These are phyloP conservation scores for Pholiota conissans DNA, from an alignment of 768 basidiomycete species.

Conservation along the genomic window DNA sequence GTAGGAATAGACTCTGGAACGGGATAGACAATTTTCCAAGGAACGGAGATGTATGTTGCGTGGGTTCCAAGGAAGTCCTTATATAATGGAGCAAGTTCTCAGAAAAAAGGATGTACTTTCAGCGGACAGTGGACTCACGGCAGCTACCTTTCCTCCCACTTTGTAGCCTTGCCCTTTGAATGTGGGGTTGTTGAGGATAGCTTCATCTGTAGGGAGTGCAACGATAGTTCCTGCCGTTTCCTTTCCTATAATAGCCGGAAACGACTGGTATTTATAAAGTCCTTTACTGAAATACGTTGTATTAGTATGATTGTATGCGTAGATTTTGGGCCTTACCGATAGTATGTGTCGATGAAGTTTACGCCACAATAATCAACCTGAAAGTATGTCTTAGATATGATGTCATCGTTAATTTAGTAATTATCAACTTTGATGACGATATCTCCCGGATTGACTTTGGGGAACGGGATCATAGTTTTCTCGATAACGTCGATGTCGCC, in stretches of 20 bases:
- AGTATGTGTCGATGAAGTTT: constrained; percentile 89
- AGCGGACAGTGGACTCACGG: constrained; percentile 41
- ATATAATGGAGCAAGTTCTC: no score
- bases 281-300: constrained; percentile 44
- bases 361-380: constrained; percentile 77
- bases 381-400: background rate
- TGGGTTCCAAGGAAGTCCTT: constrained; percentile 53
- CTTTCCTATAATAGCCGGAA: constrained; percentile 72
- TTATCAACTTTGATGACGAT: constrained; percentile 46
- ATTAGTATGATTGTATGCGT: background rate
- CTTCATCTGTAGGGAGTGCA: constrained; percentile 65
- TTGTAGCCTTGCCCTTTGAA: constrained; percentile 65
- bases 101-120: no score
- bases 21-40: constrained; percentile 62
- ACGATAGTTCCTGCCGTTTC: constrained; percentile 81
- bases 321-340: constrained; percentile 43
- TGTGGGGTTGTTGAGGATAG: constrained; percentile 57
- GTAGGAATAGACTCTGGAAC: constrained; percentile 64
- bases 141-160: constrained; percentile 73
- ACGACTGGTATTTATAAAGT: constrained; percentile 54
- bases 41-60: constrained; percentile 71
- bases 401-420: background rate
- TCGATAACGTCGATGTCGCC: constrained; percentile 81
- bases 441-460: constrained; percentile 58
- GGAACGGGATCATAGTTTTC: constrained; percentile 67